phyloP scores from a whole-genome alignment of 345 rosid genomes.

The Melaleuca alternifolia region DNA sequence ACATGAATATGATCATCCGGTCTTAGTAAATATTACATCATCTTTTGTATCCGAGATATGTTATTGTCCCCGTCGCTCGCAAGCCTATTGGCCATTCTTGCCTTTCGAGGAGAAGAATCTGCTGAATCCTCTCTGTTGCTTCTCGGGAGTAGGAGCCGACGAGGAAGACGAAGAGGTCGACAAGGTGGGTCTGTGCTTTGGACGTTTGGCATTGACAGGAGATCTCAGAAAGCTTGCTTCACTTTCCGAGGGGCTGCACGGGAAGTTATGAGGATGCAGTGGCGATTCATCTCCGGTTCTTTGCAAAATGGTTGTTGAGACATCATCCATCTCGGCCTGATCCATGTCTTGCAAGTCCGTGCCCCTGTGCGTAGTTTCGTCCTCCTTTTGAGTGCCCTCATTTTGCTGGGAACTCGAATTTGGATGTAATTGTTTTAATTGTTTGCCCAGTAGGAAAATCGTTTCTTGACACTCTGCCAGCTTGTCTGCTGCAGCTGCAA shows the following conservation, averaged over 20 bases:
- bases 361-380: constrained; percentile 7
- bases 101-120: constrained; percentile 93
- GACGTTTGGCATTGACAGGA: constrained; percentile 33
- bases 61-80: constrained; percentile 2
- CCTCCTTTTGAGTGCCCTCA: constrained; percentile 11
- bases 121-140: constrained; percentile 73
- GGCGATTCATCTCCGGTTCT: constrained; percentile 33
- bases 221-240: constrained; percentile 46
- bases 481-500: constrained; percentile 88
- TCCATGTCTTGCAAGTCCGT: constrained; percentile 25
- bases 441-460: constrained; percentile 87
- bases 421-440: constrained; percentile 61
- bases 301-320: constrained; percentile 5
- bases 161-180: constrained; percentile 36
- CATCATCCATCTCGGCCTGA: constrained; percentile 19
- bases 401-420: constrained; percentile 42
- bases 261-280: constrained; percentile 17
- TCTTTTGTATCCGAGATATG: neutral
- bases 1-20: neutral
- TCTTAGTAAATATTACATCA: neutral
- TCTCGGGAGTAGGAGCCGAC: constrained; percentile 45
- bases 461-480: constrained; percentile 96
- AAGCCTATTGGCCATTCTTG: constrained; percentile 22
- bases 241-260: constrained; percentile 45
- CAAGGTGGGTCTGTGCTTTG: constrained; percentile 56